These are phyloP conservation scores for Didymella sp. DNA, from an alignment of 2,329 filamentous ascomycete genomes.

Conservation along the genomic window DNA sequence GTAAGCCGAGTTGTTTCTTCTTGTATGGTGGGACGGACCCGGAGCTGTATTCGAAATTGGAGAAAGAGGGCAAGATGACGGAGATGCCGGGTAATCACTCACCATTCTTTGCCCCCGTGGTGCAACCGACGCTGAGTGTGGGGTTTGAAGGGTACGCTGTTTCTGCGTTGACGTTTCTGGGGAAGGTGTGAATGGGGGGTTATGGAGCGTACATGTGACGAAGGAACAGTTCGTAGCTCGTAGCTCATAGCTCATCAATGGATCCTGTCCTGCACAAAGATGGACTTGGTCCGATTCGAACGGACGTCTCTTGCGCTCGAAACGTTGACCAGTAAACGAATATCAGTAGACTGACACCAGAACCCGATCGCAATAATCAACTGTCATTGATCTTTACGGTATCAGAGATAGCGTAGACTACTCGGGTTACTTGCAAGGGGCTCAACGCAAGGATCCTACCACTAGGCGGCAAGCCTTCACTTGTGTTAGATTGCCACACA, in stretches of 20 bases:
- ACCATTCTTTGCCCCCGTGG: slow-evolving; percentile 64
- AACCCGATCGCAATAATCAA: background rate
- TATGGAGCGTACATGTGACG: too few species aligned
- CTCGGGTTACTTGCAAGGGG: background rate
- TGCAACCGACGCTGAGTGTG: slow-evolving; percentile 64
- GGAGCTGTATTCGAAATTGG: slow-evolving; percentile 58
- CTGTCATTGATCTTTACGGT: background rate
- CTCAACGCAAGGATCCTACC: background rate
- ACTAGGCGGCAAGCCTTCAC: background rate
- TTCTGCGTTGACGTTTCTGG: slow-evolving; percentile 58
- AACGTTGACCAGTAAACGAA: background rate
- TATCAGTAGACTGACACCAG: too few species aligned
- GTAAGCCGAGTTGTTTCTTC: slow-evolving; percentile 63
- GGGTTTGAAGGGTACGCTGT: slow-evolving; percentile 61
- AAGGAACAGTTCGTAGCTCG: background rate
- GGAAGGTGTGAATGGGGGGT: slow-evolving; percentile 19
- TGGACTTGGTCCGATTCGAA: background rate
- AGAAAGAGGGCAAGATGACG: slow-evolving; percentile 54
- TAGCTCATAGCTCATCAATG: too few species aligned
- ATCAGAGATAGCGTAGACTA: background rate
- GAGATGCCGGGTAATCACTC: slow-evolving; percentile 67
- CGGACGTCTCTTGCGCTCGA: background rate
- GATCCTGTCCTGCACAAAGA: background rate
- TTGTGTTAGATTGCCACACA: background rate
- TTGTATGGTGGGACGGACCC: slow-evolving; percentile 62